These are phyloP conservation scores for Marasmius oreades DNA, from an alignment of 1,284 basidiomycete species.

Conservation along the genomic window DNA sequence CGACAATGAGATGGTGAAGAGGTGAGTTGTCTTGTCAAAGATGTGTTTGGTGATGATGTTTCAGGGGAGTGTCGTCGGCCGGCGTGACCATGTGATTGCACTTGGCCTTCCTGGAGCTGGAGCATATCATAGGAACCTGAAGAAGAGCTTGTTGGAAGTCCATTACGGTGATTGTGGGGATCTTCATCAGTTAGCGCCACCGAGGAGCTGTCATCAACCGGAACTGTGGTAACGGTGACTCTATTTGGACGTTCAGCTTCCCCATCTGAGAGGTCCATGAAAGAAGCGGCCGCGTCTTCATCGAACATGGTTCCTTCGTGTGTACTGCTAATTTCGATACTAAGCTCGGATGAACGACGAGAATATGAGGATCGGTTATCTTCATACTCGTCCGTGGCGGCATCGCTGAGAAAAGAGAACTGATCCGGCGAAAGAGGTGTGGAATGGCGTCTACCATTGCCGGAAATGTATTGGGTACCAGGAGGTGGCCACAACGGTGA, in stretches of 20 bases:
- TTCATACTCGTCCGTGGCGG: slow-evolving; percentile 5
- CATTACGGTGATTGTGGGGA: neutral
- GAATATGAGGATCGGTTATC: neutral
- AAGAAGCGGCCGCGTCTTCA: slow-evolving; percentile 41
- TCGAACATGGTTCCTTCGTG: slow-evolving; percentile 3
- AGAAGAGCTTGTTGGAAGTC: neutral
- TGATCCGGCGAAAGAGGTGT: slow-evolving; percentile 21
- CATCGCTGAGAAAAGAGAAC: slow-evolving; percentile 27
- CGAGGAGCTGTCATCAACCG: slow-evolving; percentile 10
- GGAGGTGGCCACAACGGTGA: slow-evolving; percentile 29
- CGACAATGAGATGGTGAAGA: slow-evolving; percentile 5
- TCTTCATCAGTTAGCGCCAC: neutral
- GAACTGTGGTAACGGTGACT: neutral
- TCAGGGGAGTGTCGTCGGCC: neutral
- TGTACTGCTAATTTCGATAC: slow-evolving; percentile 13
- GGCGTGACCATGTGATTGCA: neutral
- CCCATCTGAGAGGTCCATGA: slow-evolving; percentile 68
- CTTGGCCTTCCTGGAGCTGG: neutral
- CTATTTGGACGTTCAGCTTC: slow-evolving; percentile 22
- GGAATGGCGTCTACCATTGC: slow-evolving; percentile 47
- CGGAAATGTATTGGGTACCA: slow-evolving; percentile 28
- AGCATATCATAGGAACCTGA: neutral
- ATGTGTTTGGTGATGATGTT: slow-evolving; percentile 10
- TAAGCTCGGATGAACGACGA: slow-evolving; percentile 6
- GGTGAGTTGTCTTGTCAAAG: neutral